Base-by-base conservation (phyloP, 805 yeast genomes). In the Dipodascopsis uninucleata region DNA sequence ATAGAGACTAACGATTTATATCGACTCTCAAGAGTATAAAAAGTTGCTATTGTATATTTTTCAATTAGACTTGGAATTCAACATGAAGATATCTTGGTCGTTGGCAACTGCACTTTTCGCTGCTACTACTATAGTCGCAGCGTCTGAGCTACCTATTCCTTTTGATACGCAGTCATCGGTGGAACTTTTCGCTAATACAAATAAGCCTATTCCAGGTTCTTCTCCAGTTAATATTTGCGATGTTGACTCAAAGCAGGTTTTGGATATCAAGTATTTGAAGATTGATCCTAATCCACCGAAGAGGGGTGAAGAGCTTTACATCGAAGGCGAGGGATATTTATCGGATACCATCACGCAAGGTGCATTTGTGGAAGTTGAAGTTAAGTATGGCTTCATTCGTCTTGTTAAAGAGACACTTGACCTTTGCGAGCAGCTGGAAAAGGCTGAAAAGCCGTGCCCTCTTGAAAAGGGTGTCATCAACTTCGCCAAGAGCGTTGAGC, bases 311-410 rank as follows among this genome's bases (percentile, higher is more conserved):
- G 85, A 87, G 62, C 71, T 93, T 61, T 83, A 95, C 5, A 78
- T 93, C 45, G 61, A 73, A 17, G 98, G 96, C 2, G 63, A 70
- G 4, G 98, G 96, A 2, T 62, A 62, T 28, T 67, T 90, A 40
- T 49, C 69, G 18, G 62, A 72, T 39, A 71, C 70, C 6, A 69
- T 93, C 28, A 77, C 64, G 23, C 90, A 86, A 16, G 98, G 98
- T 26, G 85, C 97, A 0, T 93, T 89, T 59, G 94, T 93, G 39
- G 96, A 89, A 56, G 90, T 93, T 23, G 94, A 87, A 56, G 97
- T 93, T 17, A 76, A 85, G 55, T 83, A 88, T 60, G 98, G 97
- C 4, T 89, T 84, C 68, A 89, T 93, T 66, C 84, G 84, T 57
- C 74, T 93, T 46, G 68, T 93, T 41, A 82, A 86, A 58, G 90